phyloP scores from a whole-genome alignment of 164 flowering plant species.

The Paratinospora sagittata region DNA sequence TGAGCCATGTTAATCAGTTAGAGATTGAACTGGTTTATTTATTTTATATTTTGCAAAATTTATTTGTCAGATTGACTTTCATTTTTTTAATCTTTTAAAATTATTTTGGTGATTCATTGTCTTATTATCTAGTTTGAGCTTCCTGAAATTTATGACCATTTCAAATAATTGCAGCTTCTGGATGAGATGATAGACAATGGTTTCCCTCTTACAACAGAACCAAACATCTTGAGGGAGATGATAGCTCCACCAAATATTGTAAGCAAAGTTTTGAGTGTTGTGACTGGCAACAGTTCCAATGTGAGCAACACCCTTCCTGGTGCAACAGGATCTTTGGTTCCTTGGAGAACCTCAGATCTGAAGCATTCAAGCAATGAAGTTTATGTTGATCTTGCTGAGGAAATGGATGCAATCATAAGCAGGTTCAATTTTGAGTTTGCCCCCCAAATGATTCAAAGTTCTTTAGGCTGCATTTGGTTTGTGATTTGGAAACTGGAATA shows the following conservation, averaged over 20 bases:
- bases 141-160: constrained; percentile 17
- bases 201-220: constrained; percentile 95
- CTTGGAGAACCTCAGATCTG: constrained; percentile 80
- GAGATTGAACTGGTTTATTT: background rate
- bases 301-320: constrained; percentile 88
- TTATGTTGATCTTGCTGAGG: constrained; percentile 87
- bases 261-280: constrained; percentile 87
- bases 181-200: constrained; percentile 99
- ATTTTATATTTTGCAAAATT: background rate
- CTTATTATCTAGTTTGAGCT: background rate
- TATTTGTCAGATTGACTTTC: background rate
- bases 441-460: background rate
- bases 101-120: background rate
- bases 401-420: constrained; percentile 88
- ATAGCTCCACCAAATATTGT: constrained; percentile 94
- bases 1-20: background rate
- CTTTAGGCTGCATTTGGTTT: too few species aligned
- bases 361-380: constrained; percentile 88
- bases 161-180: constrained; percentile 62
- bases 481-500: too few species aligned
- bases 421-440: constrained; percentile 37
- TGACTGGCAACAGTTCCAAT: constrained; percentile 87
- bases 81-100: background rate
- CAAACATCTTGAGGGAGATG: constrained; percentile 88
- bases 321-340: constrained; percentile 82